Evolutionary conservation across 495 filamentous ascomycete genomes (phyloP), one percentile per base, ranked within the genome.

Genomic region (Jackrogersella multiformis): DNA sequence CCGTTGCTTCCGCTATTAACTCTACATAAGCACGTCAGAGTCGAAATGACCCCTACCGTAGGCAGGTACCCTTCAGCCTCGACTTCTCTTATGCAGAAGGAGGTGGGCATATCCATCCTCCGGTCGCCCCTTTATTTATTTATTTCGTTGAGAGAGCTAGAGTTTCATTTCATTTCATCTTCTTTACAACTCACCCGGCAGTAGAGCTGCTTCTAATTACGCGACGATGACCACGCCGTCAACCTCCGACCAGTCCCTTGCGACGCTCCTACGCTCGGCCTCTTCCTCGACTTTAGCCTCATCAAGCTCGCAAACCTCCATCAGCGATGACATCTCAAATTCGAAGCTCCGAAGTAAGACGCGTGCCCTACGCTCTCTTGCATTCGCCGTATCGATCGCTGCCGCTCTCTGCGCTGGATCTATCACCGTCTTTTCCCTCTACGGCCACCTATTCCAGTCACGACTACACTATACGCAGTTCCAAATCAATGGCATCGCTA

Each of bases 351-450:
- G 72, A 45, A 62, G 61, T 5, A 64, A 63, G 42, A 73, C 70
- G 46, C 56, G 70, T 65, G 64, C 70, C 10, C 45, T 75, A n/a
- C 77, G 77, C 61, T 53, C 49, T 49, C 18, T 81, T 36, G 77
- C 82, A 38, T 79, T 84, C 64, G 44, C 74, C 34, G 64, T 77
- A 9, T 75, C 82, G 21, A 68, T 83, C 15, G 38, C 82, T 24
- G 74, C 77, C 16, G 81, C 85, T 32, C 84, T 97, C 16, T 93
- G 89, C 60, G 93, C 90, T 10, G 92, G 93, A 54, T 93, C 90
- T 57, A 88, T 97, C 60, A 91, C 91, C 5, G 88, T 92, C 16
- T 98, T 92, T 82, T 95, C 92, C 3, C 85, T 99, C 35, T 99
- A 97, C 77, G 94, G 90, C 3, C 94, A 91, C 58, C 81, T 94